Evolutionary conservation across 305 asterid genomes (phyloP), one percentile per base, ranked within the genome.

Genomic region (Fraxinus ornus): DNA sequence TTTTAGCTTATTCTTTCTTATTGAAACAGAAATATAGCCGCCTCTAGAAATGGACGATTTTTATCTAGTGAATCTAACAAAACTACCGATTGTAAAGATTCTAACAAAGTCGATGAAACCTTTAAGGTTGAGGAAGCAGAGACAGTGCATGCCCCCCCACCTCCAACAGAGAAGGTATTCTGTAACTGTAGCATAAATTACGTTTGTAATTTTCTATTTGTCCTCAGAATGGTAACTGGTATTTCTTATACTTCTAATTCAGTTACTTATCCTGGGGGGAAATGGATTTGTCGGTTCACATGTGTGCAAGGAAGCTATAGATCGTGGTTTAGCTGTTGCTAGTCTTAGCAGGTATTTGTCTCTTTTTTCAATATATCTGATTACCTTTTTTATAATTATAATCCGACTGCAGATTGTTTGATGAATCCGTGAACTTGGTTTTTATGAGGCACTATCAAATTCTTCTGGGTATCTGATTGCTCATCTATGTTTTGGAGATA

Each of bases 201-300:
- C 3, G 8, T 68, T 28, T 68, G 75, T 9, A 28, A 3, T 28
- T 28, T 33, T 12, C 39, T 68, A 13, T 26, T 28, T 26, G 39
- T 30, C 21, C 9, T 10, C 37, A 4, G 36, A 12, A 13, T 68
- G 36, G 75, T 26, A 28, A 30, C 15, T 44, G 6, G 35, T 39
- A 33, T 21, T 66, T 17, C 57, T 73, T 55, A 4, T 28, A 41
- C 35, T 83, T 77, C 74, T 70, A 66, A 78, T 88, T 82, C 89
- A 95, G 99, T 84, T 95, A 88, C 98, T 95, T 78, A 98, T 95
- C 88, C 91, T 95, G 32, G 99, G 99, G 24, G 99, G 98, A 85
- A 95, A 90, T 90, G 99, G 99, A 68, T 95, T 92, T 86, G 99
- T 95, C 78, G 99, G 99, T 57, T 94, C 98, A 77, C 98, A 95